Conservation (phyloP, 805 yeast genomes). For the Yarrowia porcina region DNA sequence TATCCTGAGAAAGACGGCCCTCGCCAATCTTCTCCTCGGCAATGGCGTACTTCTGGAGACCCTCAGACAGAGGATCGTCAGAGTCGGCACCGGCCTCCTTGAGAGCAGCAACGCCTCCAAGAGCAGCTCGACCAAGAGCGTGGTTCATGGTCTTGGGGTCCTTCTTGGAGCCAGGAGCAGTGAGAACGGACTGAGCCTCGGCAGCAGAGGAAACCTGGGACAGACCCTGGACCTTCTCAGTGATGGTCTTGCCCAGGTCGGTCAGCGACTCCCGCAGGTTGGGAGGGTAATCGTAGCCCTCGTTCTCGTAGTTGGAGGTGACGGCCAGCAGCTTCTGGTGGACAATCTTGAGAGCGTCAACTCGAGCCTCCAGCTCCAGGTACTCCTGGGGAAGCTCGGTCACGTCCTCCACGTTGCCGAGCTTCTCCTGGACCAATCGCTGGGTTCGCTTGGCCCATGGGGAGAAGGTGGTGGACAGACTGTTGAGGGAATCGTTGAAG, state of each 20-base stretch:
- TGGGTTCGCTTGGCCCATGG: conserved; percentile 80
- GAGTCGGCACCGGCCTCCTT: conserved; percentile 41
- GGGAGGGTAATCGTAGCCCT: conserved; percentile 80
- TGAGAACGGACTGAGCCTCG: conserved; percentile 77
- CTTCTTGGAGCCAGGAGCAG: conserved; percentile 47
- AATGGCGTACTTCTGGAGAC: conserved; percentile 62
- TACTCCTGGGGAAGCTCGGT: conserved; percentile 84
- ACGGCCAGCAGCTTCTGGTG: conserved; percentile 57
- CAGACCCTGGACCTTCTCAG: conserved; percentile 61
- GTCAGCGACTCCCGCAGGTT: conserved; percentile 70
- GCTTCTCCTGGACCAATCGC: conserved; percentile 70
- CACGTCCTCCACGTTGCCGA: conserved; percentile 78
- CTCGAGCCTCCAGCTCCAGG: conserved; percentile 64
- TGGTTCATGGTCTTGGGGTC: conserved; percentile 80
- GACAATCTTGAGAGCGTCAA: conserved; percentile 68
- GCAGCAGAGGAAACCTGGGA: conserved; percentile 70
- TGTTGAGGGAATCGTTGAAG: conserved; percentile 41
- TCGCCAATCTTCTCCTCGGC: conserved; percentile 75
- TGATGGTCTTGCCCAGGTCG: conserved; percentile 64
- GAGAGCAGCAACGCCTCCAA: conserved; percentile 43
- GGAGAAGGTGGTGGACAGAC: conserved; percentile 47
- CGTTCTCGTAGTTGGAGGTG: conserved; percentile 62
- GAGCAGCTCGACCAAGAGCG: conserved; percentile 74
- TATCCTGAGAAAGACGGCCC: conserved; percentile 79
- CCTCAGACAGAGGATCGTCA: conserved; percentile 54